phyloP scores from a whole-genome alignment of 2,329 filamentous ascomycete species.

The Onygenales sp. region DNA sequence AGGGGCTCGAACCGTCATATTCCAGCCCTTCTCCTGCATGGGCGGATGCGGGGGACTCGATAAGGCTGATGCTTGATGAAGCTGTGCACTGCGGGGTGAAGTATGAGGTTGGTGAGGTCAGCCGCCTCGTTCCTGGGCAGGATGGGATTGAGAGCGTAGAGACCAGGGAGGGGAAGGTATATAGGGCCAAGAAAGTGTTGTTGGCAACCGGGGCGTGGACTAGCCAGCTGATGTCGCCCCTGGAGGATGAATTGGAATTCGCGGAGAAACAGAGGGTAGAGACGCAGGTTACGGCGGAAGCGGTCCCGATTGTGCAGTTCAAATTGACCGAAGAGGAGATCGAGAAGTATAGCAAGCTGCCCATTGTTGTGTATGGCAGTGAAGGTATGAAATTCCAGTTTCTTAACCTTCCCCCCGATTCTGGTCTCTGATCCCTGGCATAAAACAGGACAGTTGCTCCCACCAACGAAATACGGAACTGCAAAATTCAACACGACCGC shows the following conservation, averaged over 20 bases:
- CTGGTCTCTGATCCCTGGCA: background rate
- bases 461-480: conserved; percentile 39
- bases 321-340: conserved; percentile 43
- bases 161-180: conserved; percentile 37
- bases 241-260: conserved; percentile 35
- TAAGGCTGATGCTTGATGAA: conserved; percentile 35
- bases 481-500: conserved; percentile 54
- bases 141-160: conserved; percentile 36
- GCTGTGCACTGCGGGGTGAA: conserved; percentile 37
- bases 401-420: background rate
- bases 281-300: conserved; percentile 50
- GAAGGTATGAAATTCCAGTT: conserved; percentile 19
- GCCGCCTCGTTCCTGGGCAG: conserved; percentile 33
- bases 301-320: conserved; percentile 50
- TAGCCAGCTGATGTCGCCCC: conserved; percentile 42
- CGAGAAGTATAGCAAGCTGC: conserved; percentile 40
- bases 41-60: conserved; percentile 42
- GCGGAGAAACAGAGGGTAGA: conserved; percentile 41
- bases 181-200: conserved; percentile 45
- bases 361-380: conserved; percentile 44
- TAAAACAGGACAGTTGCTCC: conserved; percentile 34
- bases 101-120: conserved; percentile 36
- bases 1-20: conserved; percentile 34
- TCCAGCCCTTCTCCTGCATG: conserved; percentile 45
- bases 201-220: conserved; percentile 51